A percentile compares a stretch with the other conserved stretches of the same genome.
Evolutionary conservation across 116 monocot genomes (phyloP).

Genomic region (Dioscorea cayenensis): DNA sequence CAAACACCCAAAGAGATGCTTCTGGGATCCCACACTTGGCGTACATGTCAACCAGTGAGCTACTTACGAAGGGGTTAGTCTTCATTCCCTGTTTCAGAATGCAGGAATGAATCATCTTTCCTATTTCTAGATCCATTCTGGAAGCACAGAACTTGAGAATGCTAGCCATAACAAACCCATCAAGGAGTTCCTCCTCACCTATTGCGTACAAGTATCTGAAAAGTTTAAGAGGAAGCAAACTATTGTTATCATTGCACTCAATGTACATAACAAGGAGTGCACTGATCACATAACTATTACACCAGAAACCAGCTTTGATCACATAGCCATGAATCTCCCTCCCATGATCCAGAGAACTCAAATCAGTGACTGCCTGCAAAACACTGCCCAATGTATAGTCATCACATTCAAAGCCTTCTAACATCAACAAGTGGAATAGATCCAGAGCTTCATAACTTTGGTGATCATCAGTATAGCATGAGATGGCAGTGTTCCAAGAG

Average conservation of each 20-base stretch:
- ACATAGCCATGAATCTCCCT: constrained; percentile 34
- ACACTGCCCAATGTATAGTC: constrained; percentile 29
- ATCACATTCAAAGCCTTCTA: constrained; percentile 13
- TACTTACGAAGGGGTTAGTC: constrained; percentile 18
- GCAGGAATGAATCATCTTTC: constrained; percentile 27
- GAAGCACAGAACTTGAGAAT: constrained; percentile 32
- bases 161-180: constrained; percentile 34
- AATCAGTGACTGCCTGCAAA: constrained; percentile 22
- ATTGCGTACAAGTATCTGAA: constrained; percentile 9
- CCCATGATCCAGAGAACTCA: constrained; percentile 15
- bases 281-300: constrained; percentile 22
- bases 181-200: constrained; percentile 7
- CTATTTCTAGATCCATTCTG: constrained; percentile 20
- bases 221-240: constrained; percentile 13
- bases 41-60: constrained; percentile 47
- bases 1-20: constrained; percentile 15
- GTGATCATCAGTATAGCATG: constrained; percentile 15
- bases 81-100: constrained; percentile 28
- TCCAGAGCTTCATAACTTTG: constrained; percentile 13
- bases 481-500: constrained; percentile 39
- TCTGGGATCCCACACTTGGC: constrained; percentile 23
- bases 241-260: neutral
- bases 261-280: constrained; percentile 43
- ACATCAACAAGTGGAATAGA: constrained; percentile 20
- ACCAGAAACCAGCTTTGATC: constrained; percentile 26